phyloP scores from a whole-genome alignment of 768 basidiomycete genomes.

The Chalciporus sphaerocephalus region DNA sequence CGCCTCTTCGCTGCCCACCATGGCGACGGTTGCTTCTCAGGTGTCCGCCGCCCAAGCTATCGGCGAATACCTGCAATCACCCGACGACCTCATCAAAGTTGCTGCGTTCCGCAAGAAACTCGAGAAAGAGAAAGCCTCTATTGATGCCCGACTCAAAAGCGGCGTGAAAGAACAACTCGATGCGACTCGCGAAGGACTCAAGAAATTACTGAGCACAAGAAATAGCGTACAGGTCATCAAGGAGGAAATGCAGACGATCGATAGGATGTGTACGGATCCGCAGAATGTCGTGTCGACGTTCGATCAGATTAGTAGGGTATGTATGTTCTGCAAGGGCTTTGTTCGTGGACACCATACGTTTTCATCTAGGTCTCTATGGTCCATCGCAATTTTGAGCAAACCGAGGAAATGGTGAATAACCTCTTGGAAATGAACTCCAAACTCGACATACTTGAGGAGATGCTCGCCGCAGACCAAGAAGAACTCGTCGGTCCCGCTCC shows the following conservation, averaged over 20 bases:
- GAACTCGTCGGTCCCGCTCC: constrained; percentile 84
- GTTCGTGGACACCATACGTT: neutral
- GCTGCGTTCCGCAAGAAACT: constrained; percentile 87
- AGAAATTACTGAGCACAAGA: constrained; percentile 73
- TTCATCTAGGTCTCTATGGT: constrained; percentile 88
- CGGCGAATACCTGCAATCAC: constrained; percentile 87
- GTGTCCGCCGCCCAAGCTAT: constrained; percentile 83
- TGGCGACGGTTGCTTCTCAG: constrained; percentile 44
- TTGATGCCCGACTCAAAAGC: constrained; percentile 83
- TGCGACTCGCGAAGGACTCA: constrained; percentile 82
- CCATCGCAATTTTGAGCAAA: constrained; percentile 91
- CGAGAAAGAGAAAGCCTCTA: constrained; percentile 93
- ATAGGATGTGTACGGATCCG: constrained; percentile 72
- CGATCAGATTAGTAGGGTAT: constrained; percentile 91
- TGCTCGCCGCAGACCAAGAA: constrained; percentile 69
- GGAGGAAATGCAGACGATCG: constrained; percentile 81
- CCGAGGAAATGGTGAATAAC: constrained; percentile 93
- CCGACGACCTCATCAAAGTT: constrained; percentile 89
- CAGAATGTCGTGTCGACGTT: constrained; percentile 78
- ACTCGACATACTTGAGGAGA: constrained; percentile 70
- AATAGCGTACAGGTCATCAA: constrained; percentile 75
- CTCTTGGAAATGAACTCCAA: constrained; percentile 88
- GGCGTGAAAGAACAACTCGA: constrained; percentile 93
- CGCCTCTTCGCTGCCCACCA: constrained; percentile 4
- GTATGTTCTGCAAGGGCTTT: constrained; percentile 24